Percentiles rank a stretch among this genome's conserved stretches.
Evolutionary conservation across 257 asterid species (phyloP).

Genomic region (Solanum sejunctum): DNA sequence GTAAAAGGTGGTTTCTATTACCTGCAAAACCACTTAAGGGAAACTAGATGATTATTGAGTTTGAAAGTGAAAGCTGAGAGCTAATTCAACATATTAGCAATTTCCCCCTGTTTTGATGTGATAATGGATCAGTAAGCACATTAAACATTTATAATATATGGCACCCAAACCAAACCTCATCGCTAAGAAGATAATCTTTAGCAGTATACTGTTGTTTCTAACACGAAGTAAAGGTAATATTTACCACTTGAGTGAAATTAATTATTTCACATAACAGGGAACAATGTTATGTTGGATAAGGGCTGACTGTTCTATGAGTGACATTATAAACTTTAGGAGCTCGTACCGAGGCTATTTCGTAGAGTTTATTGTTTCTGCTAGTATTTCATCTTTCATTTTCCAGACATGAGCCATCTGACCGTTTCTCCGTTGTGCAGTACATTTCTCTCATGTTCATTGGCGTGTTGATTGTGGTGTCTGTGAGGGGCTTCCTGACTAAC

Average conservation of each 20-base stretch:
- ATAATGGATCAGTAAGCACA: background rate
- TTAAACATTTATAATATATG: background rate
- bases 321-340: background rate
- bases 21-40: background rate
- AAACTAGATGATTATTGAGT: background rate
- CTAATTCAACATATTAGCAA: background rate
- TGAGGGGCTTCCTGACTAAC: slow-evolving; percentile 80
- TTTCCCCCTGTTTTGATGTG: background rate
- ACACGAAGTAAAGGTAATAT: background rate
- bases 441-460: slow-evolving; percentile 88
- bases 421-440: slow-evolving; percentile 41
- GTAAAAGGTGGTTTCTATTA: background rate
- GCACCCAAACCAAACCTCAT: background rate
- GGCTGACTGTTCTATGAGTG: background rate
- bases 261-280: background rate
- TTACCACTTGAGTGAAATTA: background rate
- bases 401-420: background rate
- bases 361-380: background rate
- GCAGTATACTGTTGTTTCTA: background rate
- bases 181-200: background rate
- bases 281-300: background rate
- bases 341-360: background rate
- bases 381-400: background rate
- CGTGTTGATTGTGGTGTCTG: slow-evolving; percentile 81
- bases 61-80: background rate